These are phyloP conservation scores for Sclerotinia borealis DNA, from an alignment of 2,329 filamentous ascomycete genomes.

Conservation along the genomic window DNA sequence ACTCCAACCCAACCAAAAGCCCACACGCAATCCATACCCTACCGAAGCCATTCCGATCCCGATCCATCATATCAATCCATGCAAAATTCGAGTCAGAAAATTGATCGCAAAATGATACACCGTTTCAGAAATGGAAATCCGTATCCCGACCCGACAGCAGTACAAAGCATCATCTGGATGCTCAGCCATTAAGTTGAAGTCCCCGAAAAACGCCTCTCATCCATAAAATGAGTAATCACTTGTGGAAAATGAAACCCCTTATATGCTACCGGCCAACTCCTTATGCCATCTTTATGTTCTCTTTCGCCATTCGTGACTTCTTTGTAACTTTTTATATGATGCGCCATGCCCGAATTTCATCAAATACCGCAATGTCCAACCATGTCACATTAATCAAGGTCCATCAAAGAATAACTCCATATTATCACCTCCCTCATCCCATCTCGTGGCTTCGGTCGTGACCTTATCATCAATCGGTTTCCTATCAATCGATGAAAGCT, in stretches of 20 bases:
- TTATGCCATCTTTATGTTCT: not conserved
- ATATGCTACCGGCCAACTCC: not conserved
- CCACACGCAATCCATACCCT: not conserved
- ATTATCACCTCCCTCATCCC: constrained; percentile 22
- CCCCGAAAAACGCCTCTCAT: not conserved
- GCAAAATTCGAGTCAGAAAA: not conserved
- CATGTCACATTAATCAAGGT: constrained; percentile 16
- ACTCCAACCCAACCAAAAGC: not conserved
- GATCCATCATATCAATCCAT: not conserved
- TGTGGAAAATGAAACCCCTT: not conserved
- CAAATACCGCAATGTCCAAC: not conserved
- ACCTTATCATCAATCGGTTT: constrained; percentile 10
- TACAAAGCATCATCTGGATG: not conserved
- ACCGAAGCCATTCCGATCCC: not conserved
- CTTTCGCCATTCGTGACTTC: not conserved
- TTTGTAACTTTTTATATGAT: not conserved
- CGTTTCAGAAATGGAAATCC: not conserved
- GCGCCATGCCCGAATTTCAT: not conserved
- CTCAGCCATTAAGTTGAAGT: not conserved
- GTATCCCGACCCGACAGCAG: no score
- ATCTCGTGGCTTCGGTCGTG: constrained; percentile 17
- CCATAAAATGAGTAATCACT: not conserved
- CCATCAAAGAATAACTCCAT: constrained; percentile 27
- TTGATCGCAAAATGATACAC: not conserved
- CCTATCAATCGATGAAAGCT: not conserved